These are phyloP conservation scores for Phyllosticta paracitricarpa DNA, from an alignment of 2,329 filamentous ascomycete genomes.

Conservation along the genomic window DNA sequence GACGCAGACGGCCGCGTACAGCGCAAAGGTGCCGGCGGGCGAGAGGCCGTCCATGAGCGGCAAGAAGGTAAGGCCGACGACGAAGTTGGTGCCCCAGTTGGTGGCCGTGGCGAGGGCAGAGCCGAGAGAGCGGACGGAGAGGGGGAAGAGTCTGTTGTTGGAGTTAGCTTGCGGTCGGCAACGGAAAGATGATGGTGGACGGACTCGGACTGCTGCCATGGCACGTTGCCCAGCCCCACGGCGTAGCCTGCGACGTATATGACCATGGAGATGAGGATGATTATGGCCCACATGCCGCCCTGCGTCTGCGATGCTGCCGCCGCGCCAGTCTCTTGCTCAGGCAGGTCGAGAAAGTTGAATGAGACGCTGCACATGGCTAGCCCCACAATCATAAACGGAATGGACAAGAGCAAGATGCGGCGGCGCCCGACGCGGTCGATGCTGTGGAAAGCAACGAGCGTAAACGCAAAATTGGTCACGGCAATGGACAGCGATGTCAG, in stretches of 20 bases:
- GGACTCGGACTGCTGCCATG: slow-evolving; percentile 87
- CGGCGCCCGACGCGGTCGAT: slow-evolving; percentile 37
- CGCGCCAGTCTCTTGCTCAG: slow-evolving; percentile 14
- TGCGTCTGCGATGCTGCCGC: slow-evolving; percentile 5
- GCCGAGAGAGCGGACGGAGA: slow-evolving; percentile 62
- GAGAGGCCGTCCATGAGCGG: slow-evolving; percentile 72
- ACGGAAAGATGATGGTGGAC: not conserved
- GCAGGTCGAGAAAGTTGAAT: slow-evolving; percentile 55
- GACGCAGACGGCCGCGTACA: slow-evolving; percentile 66
- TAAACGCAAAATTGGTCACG: slow-evolving; percentile 37
- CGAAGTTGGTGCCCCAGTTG: slow-evolving; percentile 81
- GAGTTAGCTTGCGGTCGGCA: not conserved
- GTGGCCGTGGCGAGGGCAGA: slow-evolving; percentile 67
- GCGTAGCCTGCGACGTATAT: slow-evolving; percentile 81
- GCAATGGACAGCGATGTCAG: slow-evolving; percentile 36
- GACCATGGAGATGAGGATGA: slow-evolving; percentile 67
- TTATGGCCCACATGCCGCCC: slow-evolving; percentile 16
- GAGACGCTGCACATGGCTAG: slow-evolving; percentile 61
- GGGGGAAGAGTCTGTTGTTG: slow-evolving; percentile 52
- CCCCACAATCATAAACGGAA: slow-evolving; percentile 73
- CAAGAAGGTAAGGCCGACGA: slow-evolving; percentile 77
- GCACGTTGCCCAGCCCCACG: slow-evolving; percentile 79
- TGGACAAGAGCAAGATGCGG: slow-evolving; percentile 64
- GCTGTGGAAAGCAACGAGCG: slow-evolving; percentile 34
- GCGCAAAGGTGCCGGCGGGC: slow-evolving; percentile 65